These are phyloP conservation scores for Hypoxylon fuscum DNA, from an alignment of 495 filamentous ascomycete genomes.

Conservation along the genomic window DNA sequence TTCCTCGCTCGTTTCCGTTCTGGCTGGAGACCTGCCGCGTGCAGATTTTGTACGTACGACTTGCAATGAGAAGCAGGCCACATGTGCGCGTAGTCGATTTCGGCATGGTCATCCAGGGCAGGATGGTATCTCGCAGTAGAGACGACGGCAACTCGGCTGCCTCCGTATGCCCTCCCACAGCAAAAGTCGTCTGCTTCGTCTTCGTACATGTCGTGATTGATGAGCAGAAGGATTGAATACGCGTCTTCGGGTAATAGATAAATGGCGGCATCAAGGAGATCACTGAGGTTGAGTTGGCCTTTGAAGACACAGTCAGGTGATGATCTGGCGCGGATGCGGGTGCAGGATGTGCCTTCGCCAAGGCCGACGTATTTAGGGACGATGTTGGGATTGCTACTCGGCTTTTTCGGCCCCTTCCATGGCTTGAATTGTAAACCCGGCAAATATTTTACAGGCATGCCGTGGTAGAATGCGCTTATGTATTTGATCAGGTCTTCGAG, in stretches of 20 bases:
- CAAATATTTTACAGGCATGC: no score
- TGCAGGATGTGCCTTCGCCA: no score
- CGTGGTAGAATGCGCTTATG: no score
- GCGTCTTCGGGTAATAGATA: slow-evolving; percentile 66
- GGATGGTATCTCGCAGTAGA: slow-evolving; percentile 69
- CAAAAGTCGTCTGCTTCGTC: slow-evolving; percentile 73
- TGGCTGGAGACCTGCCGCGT: slow-evolving; percentile 20
- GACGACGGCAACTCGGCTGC: slow-evolving; percentile 67
- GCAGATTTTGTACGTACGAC: slow-evolving; percentile 53
- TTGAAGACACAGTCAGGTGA: slow-evolving; percentile 58
- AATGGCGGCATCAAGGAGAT: slow-evolving; percentile 69
- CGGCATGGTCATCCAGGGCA: slow-evolving; percentile 52
- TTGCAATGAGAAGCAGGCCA: slow-evolving; percentile 73
- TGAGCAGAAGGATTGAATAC: slow-evolving; percentile 65
- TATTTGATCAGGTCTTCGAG: no score
- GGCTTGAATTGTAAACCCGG: no score
- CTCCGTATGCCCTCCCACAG: slow-evolving; percentile 72
- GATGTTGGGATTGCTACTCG: no score
- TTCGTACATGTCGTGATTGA: slow-evolving; percentile 72
- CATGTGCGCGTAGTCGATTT: slow-evolving; percentile 61
- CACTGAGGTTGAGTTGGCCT: slow-evolving; percentile 68
- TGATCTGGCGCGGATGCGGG: no score
- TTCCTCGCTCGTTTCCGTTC: no score
- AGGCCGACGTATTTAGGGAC: no score
- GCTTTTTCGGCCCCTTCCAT: no score